Conservation (phyloP, 75 land plant species). For the Isoetes taiwanensis region DNA sequence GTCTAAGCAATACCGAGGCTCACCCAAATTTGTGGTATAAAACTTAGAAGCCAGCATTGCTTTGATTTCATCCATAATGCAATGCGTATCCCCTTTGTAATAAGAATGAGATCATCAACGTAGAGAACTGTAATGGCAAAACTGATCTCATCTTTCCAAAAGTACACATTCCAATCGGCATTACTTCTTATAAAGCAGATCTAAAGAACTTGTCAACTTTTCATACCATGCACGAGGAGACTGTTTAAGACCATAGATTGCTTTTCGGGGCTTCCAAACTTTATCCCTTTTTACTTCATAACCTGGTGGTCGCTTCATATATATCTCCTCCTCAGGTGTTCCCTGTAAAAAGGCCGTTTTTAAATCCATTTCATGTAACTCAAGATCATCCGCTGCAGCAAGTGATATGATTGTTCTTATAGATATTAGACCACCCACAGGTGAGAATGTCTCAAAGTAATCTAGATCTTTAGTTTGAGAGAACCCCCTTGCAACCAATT, state of each 20-base stretch:
- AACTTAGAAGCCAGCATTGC: not conserved
- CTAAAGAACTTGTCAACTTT: not conserved
- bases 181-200: not conserved
- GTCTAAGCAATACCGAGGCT: no score
- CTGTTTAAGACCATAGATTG: constrained; percentile 16
- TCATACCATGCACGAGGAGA: constrained; percentile 8
- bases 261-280: constrained; percentile 10
- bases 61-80: not conserved
- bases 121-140: not conserved
- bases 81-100: not conserved
- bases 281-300: constrained; percentile 8
- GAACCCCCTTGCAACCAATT: no score
- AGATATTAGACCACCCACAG: constrained; percentile 8
- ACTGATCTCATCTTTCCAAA: not conserved
- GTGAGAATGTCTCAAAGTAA: constrained; percentile 13
- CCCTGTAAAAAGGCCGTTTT: constrained; percentile 14
- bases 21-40: not conserved
- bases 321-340: constrained; percentile 11
- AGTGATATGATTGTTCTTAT: constrained; percentile 11
- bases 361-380: constrained; percentile 15
- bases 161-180: not conserved
- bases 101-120: not conserved
- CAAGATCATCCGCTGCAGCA: constrained; percentile 8
- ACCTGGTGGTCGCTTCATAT: constrained; percentile 12
- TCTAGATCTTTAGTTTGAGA: constrained; percentile 13